These are phyloP conservation scores for Platanthera zijinensis DNA, from an alignment of 106 monocot species.

Conservation along the genomic window DNA sequence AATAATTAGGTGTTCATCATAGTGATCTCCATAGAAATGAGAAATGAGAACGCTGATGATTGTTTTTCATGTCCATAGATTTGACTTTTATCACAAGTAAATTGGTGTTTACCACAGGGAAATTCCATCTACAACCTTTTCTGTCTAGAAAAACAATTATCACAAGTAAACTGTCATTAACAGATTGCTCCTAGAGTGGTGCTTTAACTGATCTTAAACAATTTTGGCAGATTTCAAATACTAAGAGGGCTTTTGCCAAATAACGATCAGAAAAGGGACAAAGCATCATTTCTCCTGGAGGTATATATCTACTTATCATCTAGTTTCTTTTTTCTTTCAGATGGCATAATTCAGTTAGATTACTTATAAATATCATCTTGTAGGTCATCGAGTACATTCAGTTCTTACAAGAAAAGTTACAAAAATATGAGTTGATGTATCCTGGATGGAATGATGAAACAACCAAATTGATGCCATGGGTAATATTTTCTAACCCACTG, in stretches of 20 bases:
- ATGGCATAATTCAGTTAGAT: background rate
- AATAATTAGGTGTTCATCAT: too few species aligned
- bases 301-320: conserved; percentile 7
- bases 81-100: background rate
- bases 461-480: conserved; percentile 46
- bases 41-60: background rate
- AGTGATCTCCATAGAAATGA: background rate
- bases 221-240: conserved; percentile 33
- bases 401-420: conserved; percentile 48
- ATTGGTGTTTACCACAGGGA: background rate
- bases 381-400: conserved; percentile 69
- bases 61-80: background rate
- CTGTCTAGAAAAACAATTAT: background rate
- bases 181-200: background rate
- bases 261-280: conserved; percentile 47
- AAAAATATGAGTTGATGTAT: conserved; percentile 38
- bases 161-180: background rate
- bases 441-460: conserved; percentile 45
- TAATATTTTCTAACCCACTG: conserved; percentile 6
- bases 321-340: background rate
- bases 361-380: background rate
- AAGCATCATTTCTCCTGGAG: conserved; percentile 44
- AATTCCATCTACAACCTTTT: background rate
- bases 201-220: background rate
- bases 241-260: conserved; percentile 35